Percentiles rank a stretch among this genome's conserved stretches.
phyloP scores from a whole-genome alignment of 192 early-diverging fungal genomes.

The Backusella mclennaniae region DNA sequence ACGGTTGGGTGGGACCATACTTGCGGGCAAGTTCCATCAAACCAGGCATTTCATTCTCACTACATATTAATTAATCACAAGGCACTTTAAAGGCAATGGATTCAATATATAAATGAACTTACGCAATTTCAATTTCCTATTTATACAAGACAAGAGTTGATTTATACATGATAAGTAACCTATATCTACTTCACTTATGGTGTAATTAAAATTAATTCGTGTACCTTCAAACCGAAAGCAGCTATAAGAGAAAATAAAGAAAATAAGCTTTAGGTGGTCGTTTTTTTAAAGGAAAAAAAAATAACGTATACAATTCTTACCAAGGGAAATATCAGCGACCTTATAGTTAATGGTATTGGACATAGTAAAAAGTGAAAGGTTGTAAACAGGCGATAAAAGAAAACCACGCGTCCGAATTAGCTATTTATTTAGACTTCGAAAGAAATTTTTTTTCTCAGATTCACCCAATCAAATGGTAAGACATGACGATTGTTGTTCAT shows the following conservation, averaged over 20 bases:
- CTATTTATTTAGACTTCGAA: neutral
- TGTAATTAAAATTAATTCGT: slow-evolving; percentile 64
- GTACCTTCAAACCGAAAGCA: slow-evolving; percentile 97
- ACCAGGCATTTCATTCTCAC: slow-evolving; percentile 99
- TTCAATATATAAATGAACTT: neutral
- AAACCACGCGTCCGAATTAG: neutral
- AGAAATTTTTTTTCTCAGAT: neutral
- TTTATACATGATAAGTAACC: neutral
- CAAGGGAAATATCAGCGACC: slow-evolving; percentile 89
- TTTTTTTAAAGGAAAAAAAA: neutral
- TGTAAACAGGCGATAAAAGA: neutral
- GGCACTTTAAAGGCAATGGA: neutral
- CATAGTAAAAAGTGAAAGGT: neutral
- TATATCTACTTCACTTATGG: neutral
- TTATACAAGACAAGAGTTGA: slow-evolving; percentile 48
- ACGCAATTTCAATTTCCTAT: slow-evolving; percentile 69
- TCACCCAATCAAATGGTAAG: neutral
- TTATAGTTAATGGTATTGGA: slow-evolving; percentile 34
- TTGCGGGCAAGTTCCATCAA: slow-evolving; percentile 91
- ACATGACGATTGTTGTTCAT: neutral
- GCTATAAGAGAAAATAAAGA: slow-evolving; percentile 40
- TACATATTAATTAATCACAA: slow-evolving; percentile 22
- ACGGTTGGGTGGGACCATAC: slow-evolving; percentile 87
- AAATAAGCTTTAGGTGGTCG: neutral
- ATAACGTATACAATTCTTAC: slow-evolving; percentile 59